phyloP scores from a whole-genome alignment of 495 filamentous ascomycete genomes.

The Cetradonia linearis region DNA sequence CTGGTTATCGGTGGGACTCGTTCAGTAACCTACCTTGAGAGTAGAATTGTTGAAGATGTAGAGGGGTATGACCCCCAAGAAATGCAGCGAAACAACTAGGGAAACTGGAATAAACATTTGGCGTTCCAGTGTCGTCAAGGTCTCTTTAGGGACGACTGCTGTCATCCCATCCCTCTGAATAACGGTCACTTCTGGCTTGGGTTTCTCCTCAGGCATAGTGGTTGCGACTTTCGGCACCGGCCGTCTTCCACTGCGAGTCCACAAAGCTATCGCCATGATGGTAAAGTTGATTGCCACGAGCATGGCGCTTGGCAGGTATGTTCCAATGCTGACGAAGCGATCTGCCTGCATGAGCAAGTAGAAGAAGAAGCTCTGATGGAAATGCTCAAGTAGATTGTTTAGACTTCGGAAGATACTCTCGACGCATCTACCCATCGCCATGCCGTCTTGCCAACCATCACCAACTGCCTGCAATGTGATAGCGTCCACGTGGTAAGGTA shows the following conservation, averaged over 20 bases:
- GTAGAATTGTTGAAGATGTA: slow-evolving; percentile 74
- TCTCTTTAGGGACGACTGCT: slow-evolving; percentile 30
- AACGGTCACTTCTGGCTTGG: slow-evolving; percentile 26
- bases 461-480: slow-evolving; percentile 86
- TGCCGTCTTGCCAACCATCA: slow-evolving; percentile 92
- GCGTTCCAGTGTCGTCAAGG: slow-evolving; percentile 44
- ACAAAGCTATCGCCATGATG: slow-evolving; percentile 85
- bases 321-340: slow-evolving; percentile 94
- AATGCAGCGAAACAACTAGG: slow-evolving; percentile 60
- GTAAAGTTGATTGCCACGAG: slow-evolving; percentile 87
- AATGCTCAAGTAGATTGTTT: slow-evolving; percentile 92
- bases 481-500: slow-evolving; percentile 96
- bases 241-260: slow-evolving; percentile 68
- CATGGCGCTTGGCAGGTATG: slow-evolving; percentile 95
- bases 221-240: slow-evolving; percentile 20
- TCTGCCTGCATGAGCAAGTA: slow-evolving; percentile 85
- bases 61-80: slow-evolving; percentile 71
- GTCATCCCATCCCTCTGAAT: slow-evolving; percentile 27
- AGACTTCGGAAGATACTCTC: slow-evolving; percentile 84
- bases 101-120: slow-evolving; percentile 68
- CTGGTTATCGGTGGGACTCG: neutral
- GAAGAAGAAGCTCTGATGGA: slow-evolving; percentile 99
- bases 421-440: slow-evolving; percentile 79
- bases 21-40: slow-evolving; percentile 43
- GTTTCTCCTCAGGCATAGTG: slow-evolving; percentile 24